Evolutionary conservation across 208 protist genomes (phyloP).

Genomic region (Polymyxa betae): DNA sequence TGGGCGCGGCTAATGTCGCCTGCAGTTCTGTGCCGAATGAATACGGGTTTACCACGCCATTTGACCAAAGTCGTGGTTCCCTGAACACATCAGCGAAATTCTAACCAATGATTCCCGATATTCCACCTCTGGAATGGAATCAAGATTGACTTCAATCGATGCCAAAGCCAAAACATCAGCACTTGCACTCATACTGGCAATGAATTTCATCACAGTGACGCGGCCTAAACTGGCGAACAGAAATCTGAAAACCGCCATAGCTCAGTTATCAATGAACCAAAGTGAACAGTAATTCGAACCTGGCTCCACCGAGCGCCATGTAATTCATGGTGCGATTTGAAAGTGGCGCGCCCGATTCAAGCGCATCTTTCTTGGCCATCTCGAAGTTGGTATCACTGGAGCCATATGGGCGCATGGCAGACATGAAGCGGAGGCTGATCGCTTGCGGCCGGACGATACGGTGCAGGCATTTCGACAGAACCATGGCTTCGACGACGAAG

Average conservation of each 20-base stretch:
- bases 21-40: constrained; percentile 91
- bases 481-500: not conserved
- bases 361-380: not conserved
- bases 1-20: constrained; percentile 86
- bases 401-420: not conserved
- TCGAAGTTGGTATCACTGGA: not conserved
- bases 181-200: constrained; percentile 75
- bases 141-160: constrained; percentile 94
- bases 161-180: constrained; percentile 89
- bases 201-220: constrained; percentile 73
- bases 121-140: constrained; percentile 78
- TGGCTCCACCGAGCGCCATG: not conserved
- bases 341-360: not conserved
- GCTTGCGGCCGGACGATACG: too few relatives aligned
- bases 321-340: not conserved
- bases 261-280: not conserved
- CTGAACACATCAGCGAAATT: constrained; percentile 65
- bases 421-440: too few relatives aligned
- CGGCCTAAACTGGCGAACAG: constrained; percentile 63
- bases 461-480: not conserved
- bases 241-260: constrained; percentile 60
- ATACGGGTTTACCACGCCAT: constrained; percentile 98
- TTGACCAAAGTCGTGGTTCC: constrained; percentile 85
- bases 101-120: not conserved
- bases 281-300: not conserved